A percentile compares a stretch with the other conserved stretches of the same genome.
Evolutionary conservation across 768 basidiomycete genomes (phyloP).

Genomic region (Leccinum broughii): DNA sequence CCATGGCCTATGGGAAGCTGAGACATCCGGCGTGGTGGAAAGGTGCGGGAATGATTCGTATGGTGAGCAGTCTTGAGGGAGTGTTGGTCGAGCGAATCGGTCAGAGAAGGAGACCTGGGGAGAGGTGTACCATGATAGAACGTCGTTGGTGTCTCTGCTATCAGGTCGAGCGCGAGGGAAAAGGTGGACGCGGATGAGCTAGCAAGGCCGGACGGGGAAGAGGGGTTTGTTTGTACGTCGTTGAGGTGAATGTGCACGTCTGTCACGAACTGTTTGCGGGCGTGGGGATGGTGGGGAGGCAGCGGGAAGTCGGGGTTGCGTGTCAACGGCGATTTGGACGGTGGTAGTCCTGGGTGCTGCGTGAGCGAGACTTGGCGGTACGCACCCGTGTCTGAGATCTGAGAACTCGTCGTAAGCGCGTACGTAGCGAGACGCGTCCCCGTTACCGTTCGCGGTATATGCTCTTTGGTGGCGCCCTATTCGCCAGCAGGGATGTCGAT

Average conservation of each 20-base stretch:
- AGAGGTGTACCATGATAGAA: slow-evolving; percentile 39
- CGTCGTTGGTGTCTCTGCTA: slow-evolving; percentile 44
- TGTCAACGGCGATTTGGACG: slow-evolving; percentile 35
- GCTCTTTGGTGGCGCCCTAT: slow-evolving; percentile 20
- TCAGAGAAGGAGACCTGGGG: slow-evolving; percentile 27
- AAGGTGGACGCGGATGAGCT: slow-evolving; percentile 49
- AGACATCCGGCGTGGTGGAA: slow-evolving; percentile 34
- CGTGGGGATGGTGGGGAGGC: slow-evolving; percentile 69
- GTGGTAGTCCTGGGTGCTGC: slow-evolving; percentile 2
- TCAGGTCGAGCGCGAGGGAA: slow-evolving; percentile 49
- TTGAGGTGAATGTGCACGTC: slow-evolving; percentile 47
- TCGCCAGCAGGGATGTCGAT: slow-evolving; percentile 59
- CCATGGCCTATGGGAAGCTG: slow-evolving; percentile 51
- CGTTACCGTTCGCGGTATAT: slow-evolving; percentile 4
- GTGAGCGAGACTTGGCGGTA: slow-evolving; percentile 12
- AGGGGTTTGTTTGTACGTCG: slow-evolving; percentile 23
- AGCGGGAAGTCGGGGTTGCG: slow-evolving; percentile 54
- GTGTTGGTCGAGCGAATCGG: slow-evolving; percentile 29
- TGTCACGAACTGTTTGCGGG: slow-evolving; percentile 68
- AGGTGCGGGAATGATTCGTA: slow-evolving; percentile 33
- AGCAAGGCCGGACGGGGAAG: slow-evolving; percentile 24
- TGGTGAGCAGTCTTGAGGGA: slow-evolving; percentile 33
- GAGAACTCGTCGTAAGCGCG: slow-evolving; percentile 34
- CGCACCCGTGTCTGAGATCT: slow-evolving; percentile 20
- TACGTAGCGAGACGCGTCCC: slow-evolving; percentile 26